Base-by-base conservation (phyloP, 2,329 filamentous ascomycete genomes). In the Alternaria triticimaculans region DNA sequence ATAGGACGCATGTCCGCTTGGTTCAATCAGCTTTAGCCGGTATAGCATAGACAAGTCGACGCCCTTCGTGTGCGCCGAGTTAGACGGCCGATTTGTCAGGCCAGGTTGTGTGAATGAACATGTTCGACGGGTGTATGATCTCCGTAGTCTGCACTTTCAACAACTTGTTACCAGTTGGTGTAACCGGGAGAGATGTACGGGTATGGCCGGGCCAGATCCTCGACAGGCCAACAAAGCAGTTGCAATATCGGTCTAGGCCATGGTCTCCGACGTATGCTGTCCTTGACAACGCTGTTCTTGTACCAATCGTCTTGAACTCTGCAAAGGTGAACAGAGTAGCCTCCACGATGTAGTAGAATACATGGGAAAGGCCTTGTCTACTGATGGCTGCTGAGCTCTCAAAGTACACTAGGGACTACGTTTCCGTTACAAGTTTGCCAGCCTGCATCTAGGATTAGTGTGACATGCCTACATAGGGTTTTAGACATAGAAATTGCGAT, bases 381-480 rank as follows among this genome's bases (percentile, higher is more conserved):
- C 56, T 60, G 11, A 54, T 28, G 15, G 60, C 63, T 8, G 70
- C 70, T 11, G 68, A 41, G 37, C 15, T 68, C 45, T 68, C 65
- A 26, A 72, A 69, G 28, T 71, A 71, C 4, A 65, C 70, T 20
- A 63, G 53, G 2, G 67, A 65, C 2, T 48, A 49, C 9, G 70
- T 70, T n/a, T 56, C 60, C 7, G 50, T 54, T n/a, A 61, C 66
- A 11, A 70, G 44, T n/a, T 46, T 64, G n/a, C 68, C 64, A 15
- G 60, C 65, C 67, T 71, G 11, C 4, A 12, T 21, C 6, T 12
- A 11, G 26, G 5, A 6, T 57, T 23, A 45, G 57, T 33, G 7
- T 45, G 9, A 5, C 12, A 45, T 15, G 15, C 15, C 33, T 33
- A 15, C 25, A 26, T 3, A 20, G 12, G 15, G n/a, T 6, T 10